Percentiles rank a stretch among this genome's conserved stretches.
Conservation (phyloP, 345 rosid genomes). For the Lumnitzera racemosa region DNA sequence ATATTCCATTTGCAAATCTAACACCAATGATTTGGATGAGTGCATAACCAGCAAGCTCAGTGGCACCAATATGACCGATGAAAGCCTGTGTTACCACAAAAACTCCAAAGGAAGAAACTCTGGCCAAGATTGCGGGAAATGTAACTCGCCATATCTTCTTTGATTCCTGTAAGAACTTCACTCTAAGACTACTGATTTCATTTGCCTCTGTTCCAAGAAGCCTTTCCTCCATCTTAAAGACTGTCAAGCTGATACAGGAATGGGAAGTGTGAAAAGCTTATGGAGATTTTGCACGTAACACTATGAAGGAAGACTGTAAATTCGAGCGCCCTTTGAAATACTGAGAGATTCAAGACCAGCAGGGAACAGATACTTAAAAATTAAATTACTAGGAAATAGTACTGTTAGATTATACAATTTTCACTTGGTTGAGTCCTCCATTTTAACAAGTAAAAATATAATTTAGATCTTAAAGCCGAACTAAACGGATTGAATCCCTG, state of each 20-base stretch:
- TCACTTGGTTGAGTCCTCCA: too few relatives aligned
- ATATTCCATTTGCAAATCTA: slow-evolving; percentile 21
- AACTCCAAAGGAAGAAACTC: slow-evolving; percentile 16
- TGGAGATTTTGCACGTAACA: too few relatives aligned
- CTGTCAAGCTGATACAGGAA: background rate
- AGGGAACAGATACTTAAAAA: too few relatives aligned
- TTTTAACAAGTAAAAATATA: too few relatives aligned
- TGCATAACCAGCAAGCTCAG: slow-evolving; percentile 29
- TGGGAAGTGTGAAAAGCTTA: too few relatives aligned
- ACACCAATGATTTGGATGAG: slow-evolving; percentile 19
- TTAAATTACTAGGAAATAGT: too few relatives aligned
- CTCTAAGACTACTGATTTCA: background rate
- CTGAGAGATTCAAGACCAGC: too few relatives aligned
- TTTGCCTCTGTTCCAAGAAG: slow-evolving; percentile 9
- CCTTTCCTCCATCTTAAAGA: slow-evolving; percentile 13
- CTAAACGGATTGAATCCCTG: too few relatives aligned
- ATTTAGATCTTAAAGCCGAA: too few relatives aligned
- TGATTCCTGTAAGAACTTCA: slow-evolving; percentile 19
- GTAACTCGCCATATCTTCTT: slow-evolving; percentile 30
- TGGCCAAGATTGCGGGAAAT: slow-evolving; percentile 18
- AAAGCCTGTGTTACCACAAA: slow-evolving; percentile 19
- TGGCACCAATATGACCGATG: slow-evolving; percentile 23
- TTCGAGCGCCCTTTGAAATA: too few relatives aligned
- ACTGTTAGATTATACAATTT: too few relatives aligned
- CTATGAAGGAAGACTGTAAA: too few relatives aligned